These are phyloP conservation scores for Besnoitia besnoiti DNA, from an alignment of 169 alveolate genomes.

Conservation along the genomic window DNA sequence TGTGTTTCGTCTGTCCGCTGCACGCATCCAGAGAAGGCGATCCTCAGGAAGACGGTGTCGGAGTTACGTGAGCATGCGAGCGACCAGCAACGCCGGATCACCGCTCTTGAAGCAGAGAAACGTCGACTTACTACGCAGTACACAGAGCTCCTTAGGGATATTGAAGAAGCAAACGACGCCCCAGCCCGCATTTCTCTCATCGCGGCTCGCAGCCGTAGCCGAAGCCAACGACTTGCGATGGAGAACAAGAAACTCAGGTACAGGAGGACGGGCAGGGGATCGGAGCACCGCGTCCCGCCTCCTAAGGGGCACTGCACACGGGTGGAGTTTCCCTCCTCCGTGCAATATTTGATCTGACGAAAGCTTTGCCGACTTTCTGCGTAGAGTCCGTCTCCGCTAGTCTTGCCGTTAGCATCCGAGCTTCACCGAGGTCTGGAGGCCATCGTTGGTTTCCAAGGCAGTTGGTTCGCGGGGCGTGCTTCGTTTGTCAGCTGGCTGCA, in stretches of 20 bases:
- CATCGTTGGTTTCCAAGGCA: too few relatives aligned
- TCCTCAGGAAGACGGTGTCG: not conserved
- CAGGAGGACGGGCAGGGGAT: not conserved
- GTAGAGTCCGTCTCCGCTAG: too few relatives aligned
- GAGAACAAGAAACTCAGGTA: constrained; percentile 60
- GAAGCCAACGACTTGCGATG: constrained; percentile 43
- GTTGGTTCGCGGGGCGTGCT: too few relatives aligned
- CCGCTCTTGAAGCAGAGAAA: constrained; percentile 38
- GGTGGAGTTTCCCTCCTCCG: not conserved
- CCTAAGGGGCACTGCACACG: too few relatives aligned
- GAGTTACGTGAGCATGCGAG: constrained; percentile 32
- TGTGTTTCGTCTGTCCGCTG: not conserved
- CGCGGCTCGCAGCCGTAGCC: constrained; percentile 47
- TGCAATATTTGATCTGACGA: too few relatives aligned
- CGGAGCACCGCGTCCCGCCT: too few relatives aligned
- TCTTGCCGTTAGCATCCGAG: too few relatives aligned
- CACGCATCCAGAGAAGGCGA: constrained; percentile 4
- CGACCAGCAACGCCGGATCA: not conserved
- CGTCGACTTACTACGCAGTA: constrained; percentile 50
- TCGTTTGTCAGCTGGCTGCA: too few relatives aligned
- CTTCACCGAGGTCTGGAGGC: too few relatives aligned
- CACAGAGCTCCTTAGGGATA: constrained; percentile 46
- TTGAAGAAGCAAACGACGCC: constrained; percentile 64
- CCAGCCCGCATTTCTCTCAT: constrained; percentile 62
- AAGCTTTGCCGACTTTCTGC: too few relatives aligned